phyloP scores from a whole-genome alignment of 2,329 filamentous ascomycete species.

The Orbilia blumenaviensis region DNA sequence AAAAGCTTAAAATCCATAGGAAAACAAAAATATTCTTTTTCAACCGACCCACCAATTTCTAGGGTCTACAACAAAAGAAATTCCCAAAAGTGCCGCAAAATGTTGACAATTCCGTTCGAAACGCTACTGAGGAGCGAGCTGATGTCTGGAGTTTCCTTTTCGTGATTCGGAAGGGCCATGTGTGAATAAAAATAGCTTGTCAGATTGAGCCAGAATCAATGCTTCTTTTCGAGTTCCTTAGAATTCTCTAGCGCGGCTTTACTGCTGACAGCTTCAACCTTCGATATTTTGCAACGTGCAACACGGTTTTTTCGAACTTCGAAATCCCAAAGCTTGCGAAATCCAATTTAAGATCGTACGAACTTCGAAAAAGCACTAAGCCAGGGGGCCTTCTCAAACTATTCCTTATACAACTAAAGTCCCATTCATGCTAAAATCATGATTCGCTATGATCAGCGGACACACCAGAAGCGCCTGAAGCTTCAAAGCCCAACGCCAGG shows the following conservation, averaged over 20 bases:
- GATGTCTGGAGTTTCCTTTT: slow-evolving; percentile 12
- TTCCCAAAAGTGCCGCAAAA: slow-evolving; percentile 15
- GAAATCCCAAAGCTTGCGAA: too few species aligned
- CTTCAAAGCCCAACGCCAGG: too few species aligned
- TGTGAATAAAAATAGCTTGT: slow-evolving; percentile 9
- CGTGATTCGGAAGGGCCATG: neutral
- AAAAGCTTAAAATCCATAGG: slow-evolving; percentile 12
- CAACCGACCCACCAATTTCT: neutral
- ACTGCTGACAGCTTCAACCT: slow-evolving; percentile 9
- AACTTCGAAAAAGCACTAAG: neutral
- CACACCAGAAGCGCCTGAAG: too few species aligned
- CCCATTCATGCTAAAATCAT: too few species aligned
- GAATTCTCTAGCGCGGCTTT: slow-evolving; percentile 1
- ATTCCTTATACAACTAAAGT: too few species aligned
- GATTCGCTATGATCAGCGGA: too few species aligned
- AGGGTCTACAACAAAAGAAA: neutral
- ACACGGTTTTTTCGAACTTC: neutral
- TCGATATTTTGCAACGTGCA: neutral
- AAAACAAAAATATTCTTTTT: neutral
- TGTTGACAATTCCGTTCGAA: slow-evolving; percentile 14
- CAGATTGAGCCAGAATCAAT: neutral
- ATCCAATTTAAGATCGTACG: too few species aligned
- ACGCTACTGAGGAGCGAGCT: neutral
- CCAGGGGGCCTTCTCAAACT: too few species aligned
- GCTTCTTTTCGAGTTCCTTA: neutral